A percentile compares a stretch with the other conserved stretches of the same genome.
These are phyloP conservation scores for Pseudevernia furfuracea DNA, from an alignment of 495 filamentous ascomycete species.

Conservation along the genomic window DNA sequence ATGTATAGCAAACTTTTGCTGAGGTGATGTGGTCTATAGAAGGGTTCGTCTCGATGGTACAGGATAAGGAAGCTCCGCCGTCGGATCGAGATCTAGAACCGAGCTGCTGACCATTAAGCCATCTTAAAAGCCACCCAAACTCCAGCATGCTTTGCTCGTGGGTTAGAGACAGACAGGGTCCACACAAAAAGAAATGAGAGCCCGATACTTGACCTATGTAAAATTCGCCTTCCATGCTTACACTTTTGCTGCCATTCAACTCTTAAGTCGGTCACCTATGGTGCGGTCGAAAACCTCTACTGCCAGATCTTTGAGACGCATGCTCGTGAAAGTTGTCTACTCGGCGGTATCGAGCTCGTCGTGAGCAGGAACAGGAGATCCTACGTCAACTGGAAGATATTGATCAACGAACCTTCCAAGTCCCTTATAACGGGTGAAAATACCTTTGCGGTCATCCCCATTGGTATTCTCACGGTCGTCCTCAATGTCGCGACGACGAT, in stretches of 20 bases:
- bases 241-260: background rate
- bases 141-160: constrained; percentile 9
- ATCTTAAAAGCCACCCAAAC: constrained; percentile 4
- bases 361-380: constrained; percentile 75
- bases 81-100: constrained; percentile 15
- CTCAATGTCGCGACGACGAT: constrained; percentile 61
- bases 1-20: constrained; percentile 11
- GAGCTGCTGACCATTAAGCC: constrained; percentile 19
- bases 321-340: constrained; percentile 37
- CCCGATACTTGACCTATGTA: constrained; percentile 13
- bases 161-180: constrained; percentile 5
- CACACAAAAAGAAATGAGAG: constrained; percentile 12
- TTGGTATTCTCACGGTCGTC: constrained; percentile 47
- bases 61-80: constrained; percentile 18
- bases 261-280: background rate
- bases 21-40: constrained; percentile 17
- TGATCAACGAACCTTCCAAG: constrained; percentile 19
- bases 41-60: constrained; percentile 20
- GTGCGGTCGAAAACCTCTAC: background rate
- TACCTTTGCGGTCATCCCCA: constrained; percentile 81
- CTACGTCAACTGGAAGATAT: constrained; percentile 42
- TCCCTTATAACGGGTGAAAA: constrained; percentile 9
- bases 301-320: background rate
- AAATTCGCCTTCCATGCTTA: background rate
- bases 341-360: constrained; percentile 97